A percentile compares a stretch with the other conserved stretches of the same genome.
Evolutionary conservation across 2,329 filamentous ascomycete species (phyloP).

Genomic region (Penicillium sp.): DNA sequence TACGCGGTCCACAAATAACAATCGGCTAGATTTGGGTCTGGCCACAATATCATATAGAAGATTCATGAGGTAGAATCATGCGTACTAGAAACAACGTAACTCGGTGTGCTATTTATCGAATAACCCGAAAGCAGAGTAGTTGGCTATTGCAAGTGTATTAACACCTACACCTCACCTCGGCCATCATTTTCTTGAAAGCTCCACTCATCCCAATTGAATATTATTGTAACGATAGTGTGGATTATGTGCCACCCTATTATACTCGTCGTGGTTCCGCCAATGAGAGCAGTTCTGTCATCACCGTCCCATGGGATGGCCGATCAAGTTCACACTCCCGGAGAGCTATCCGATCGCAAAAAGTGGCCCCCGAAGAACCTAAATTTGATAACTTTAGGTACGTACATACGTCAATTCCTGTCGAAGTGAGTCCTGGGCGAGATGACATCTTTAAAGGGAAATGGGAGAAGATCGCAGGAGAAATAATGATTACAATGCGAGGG

Average conservation of each 20-base stretch:
- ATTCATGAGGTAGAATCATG: no score
- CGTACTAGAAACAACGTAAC: no score
- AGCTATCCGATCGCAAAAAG: background rate
- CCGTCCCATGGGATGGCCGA: background rate
- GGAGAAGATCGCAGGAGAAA: no score
- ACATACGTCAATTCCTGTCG: no score
- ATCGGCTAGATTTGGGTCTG: background rate
- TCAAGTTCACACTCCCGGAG: background rate
- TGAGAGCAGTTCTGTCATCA: background rate
- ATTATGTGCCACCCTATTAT: background rate
- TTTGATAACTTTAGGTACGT: no score
- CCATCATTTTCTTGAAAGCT: background rate
- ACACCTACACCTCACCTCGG: background rate
- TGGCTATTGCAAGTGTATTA: background rate
- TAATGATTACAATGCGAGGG: no score
- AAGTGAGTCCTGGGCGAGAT: no score
- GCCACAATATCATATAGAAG: background rate
- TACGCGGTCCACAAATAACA: background rate
- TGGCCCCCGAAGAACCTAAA: no score
- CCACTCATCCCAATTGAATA: background rate
- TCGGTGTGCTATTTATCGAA: no score
- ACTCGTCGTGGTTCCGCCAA: background rate
- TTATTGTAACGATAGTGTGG: background rate
- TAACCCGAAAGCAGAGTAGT: no score
- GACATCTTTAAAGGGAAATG: no score